These are phyloP conservation scores for Colletotrichum salicis DNA, from an alignment of 2,329 filamentous ascomycete species.

Conservation along the genomic window DNA sequence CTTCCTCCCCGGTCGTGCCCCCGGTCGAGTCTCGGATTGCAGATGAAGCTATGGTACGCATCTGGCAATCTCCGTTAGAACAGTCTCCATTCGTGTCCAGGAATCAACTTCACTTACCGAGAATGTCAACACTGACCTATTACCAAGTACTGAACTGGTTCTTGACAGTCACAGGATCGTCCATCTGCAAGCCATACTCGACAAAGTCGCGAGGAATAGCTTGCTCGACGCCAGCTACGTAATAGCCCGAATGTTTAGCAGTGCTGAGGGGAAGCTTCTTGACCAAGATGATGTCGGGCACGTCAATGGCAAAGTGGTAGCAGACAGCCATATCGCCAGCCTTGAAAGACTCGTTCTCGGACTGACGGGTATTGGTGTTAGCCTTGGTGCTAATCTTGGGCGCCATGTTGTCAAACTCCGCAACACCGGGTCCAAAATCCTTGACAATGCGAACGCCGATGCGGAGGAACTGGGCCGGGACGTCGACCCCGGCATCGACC, in stretches of 20 bases:
- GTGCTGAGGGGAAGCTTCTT: background rate
- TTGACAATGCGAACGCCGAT: background rate
- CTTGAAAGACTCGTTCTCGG: background rate
- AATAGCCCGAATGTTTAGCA: background rate
- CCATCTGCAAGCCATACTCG: background rate
- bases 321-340: background rate
- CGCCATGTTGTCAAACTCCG: background rate
- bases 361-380: background rate
- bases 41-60: background rate
- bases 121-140: background rate
- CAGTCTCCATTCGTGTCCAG: background rate
- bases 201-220: background rate
- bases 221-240: fast-evolving
- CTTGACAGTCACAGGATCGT: background rate
- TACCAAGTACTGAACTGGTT: background rate
- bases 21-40: background rate
- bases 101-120: background rate
- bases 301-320: background rate
- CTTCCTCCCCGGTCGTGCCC: background rate
- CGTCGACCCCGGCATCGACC: background rate
- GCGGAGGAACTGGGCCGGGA: background rate
- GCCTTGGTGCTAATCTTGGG: background rate
- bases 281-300: background rate
- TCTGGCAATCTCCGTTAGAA: background rate
- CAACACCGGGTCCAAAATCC: background rate